Base-by-base conservation (phyloP, 345 rosid species). In the Ceriops zippeliana region DNA sequence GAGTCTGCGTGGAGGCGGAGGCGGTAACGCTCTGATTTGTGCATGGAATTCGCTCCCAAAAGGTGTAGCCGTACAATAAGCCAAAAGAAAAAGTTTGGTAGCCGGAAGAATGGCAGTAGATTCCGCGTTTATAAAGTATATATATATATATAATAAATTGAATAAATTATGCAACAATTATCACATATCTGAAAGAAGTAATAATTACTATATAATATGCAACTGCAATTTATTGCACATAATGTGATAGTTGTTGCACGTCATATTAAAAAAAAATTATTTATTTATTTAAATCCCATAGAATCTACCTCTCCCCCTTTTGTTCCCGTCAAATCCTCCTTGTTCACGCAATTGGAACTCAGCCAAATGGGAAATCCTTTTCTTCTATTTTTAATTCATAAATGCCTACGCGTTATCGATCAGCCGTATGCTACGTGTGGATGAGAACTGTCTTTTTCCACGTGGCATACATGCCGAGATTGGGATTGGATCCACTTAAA, bases 401-500 rank as follows among this genome's bases (percentile, higher is more conserved):
- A 69, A 65, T 53, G 54, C 42, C 27, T 6, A 78, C 84, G 84
- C 82, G 84, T 35, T 73, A 72, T 79, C 42, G 26, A 66, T 52
- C 49, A 30, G 66, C 52, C 75, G 60, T 51, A 58, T 66, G 75
- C 65, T 76, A 65, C 75, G 81, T 71, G 83, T 56, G 74, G 54
- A 46, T 56, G 63, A 73, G 35, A 6, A 17, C 56, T 42, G 30
- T 59, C 52, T 26, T 8, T 31, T 10, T 54, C 63, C 83, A 79
- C 82, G 83, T 77, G 86, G 75, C 78, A 53, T 22, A 27, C 74
- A 67, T 70, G 70, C 70, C 7, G 13, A 31, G 59, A 56, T 2
- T 31, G 16, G 22, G 35, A 20, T 10, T 28, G 16, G 58, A 42
- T 24, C 13, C 13, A 10, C 16, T 10, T 0, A 21, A 8, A 42